These are phyloP conservation scores for Fusarium gaditjirri DNA, from an alignment of 2,329 filamentous ascomycete genomes.

Conservation along the genomic window DNA sequence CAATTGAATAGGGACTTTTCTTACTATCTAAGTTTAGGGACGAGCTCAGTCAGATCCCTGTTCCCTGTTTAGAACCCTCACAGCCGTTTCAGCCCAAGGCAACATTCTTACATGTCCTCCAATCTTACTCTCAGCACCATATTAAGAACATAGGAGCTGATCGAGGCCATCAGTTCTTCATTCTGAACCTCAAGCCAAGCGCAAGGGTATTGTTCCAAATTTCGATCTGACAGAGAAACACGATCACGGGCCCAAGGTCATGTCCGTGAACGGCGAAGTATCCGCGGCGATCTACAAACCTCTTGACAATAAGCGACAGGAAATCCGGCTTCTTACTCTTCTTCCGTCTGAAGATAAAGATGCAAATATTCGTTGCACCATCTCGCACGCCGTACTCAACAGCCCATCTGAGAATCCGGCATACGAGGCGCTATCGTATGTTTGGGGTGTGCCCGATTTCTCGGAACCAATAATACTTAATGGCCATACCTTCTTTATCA, in stretches of 20 bases:
- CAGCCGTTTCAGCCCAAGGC: neutral
- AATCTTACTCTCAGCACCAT: neutral
- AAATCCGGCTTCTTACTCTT: constrained; percentile 13
- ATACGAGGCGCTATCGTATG: constrained; percentile 33
- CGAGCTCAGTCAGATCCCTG: neutral
- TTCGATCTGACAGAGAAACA: neutral
- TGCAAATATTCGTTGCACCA: neutral
- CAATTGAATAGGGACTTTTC: no score
- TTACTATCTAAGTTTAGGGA: no score
- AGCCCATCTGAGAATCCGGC: fast-evolving
- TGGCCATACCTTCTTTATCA: neutral
- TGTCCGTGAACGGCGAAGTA: neutral
- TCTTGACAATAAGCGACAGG: neutral
- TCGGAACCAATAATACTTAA: constrained; percentile 8
- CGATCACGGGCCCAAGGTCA: fast-evolving
- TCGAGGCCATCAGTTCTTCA: no score
- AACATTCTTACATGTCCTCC: neutral
- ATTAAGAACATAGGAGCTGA: neutral
- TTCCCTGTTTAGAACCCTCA: neutral
- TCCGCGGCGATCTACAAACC: neutral
- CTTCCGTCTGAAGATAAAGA: neutral
- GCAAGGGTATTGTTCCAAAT: no score
- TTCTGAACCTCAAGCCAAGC: no score
- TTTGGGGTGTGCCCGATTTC: constrained; percentile 16
- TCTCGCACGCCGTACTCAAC: neutral